Evolutionary conservation across 257 asterid genomes (phyloP), one percentile per base, ranked within the genome.

Genomic region (Scutellaria baicalensis): DNA sequence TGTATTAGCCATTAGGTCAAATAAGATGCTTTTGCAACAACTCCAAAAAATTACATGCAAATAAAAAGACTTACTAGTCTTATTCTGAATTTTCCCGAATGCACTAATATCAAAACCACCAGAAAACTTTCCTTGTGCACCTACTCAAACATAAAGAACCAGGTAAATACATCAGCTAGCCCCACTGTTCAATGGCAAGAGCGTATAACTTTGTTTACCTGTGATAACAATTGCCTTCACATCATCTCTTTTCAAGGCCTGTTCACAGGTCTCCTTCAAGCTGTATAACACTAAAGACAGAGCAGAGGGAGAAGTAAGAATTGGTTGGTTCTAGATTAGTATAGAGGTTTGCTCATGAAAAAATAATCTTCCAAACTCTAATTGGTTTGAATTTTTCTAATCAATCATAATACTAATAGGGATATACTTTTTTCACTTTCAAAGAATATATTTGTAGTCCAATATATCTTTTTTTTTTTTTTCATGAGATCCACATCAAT

Each of bases 51-150:
- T 1, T 60, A 21, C 47, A 51, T 5, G 54, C 13, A 66, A 50
- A 62, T 18, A 72, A 16, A 23, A n/a, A 4, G 11, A 49, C 83
- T 56, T 84, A 94, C 99, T 78, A 57, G 65, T 81, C 69, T 91
- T 88, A 59, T 77, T 83, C 73, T 94, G 99, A 40, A 94, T 79
- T 77, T 81, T 84, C 10, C 85, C 87, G 39, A 94, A 91, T 8
- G 97, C 89, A 64, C 85, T 73, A 49, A 94, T 94, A 66, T 94
- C 96, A 70, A 94, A 91, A 61, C 99, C 99, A 70, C 97, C 95
- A 18, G 96, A 94, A 75, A 94, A 94, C 74, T 91, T 94, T 21
- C 99, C 96, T 56, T 84, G 77, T 48, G 85, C 89, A 80, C 99
- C 99, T 93, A 89, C 78, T 76, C 83, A 67, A 54, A 64, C 66